These are phyloP conservation scores for Diaporthe nobilis DNA, from an alignment of 2,329 filamentous ascomycete genomes.

Conservation along the genomic window DNA sequence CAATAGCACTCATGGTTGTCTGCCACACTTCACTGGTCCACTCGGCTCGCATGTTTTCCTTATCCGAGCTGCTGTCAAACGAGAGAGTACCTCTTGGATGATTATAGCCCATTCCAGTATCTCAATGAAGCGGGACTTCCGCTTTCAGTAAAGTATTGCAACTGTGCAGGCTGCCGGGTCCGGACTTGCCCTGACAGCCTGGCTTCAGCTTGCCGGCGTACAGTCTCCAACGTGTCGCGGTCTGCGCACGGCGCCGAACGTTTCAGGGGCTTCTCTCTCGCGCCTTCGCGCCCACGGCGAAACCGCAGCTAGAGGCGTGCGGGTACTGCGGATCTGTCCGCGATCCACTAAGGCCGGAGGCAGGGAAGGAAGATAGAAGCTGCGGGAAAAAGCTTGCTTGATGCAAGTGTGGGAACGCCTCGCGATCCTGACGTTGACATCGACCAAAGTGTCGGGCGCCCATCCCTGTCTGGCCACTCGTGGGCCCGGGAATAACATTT, in stretches of 20 bases:
- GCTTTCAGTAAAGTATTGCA: neutral
- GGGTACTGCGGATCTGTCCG: conserved; percentile 18
- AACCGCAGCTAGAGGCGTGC: neutral
- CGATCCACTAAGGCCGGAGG: neutral
- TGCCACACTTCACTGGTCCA: neutral
- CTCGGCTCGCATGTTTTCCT: neutral
- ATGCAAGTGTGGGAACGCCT: conserved; percentile 10
- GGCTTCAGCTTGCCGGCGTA: no score
- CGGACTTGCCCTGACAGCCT: neutral
- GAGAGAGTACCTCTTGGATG: neutral
- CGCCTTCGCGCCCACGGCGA: conserved; percentile 22
- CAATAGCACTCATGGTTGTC: neutral
- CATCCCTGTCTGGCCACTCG: conserved; percentile 11
- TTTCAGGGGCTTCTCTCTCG: conserved; percentile 20
- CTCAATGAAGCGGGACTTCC: neutral
- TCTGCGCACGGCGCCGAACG: neutral
- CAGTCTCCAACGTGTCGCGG: neutral
- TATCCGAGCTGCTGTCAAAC: neutral
- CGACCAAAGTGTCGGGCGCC: neutral
- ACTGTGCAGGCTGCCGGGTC: neutral
- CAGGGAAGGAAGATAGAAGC: neutral
- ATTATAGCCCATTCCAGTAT: neutral
- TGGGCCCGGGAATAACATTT: conserved; percentile 11
- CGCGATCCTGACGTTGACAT: conserved; percentile 23
- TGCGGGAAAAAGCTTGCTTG: conserved; percentile 9